A percentile compares a stretch with the other conserved stretches of the same genome.
phyloP scores from a whole-genome alignment of 1,284 basidiomycete genomes.

The Leccinum ponderosum region DNA sequence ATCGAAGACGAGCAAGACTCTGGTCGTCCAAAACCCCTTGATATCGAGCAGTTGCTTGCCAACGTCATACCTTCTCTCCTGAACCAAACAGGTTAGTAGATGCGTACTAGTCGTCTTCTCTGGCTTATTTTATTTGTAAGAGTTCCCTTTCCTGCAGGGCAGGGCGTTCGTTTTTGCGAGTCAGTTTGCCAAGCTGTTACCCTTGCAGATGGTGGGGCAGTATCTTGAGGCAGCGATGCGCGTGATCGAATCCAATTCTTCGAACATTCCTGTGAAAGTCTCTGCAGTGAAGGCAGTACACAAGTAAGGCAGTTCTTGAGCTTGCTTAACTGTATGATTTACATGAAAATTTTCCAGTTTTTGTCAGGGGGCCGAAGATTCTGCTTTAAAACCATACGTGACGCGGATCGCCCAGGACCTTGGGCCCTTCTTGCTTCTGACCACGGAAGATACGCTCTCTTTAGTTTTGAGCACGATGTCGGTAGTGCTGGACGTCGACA shows the following conservation, averaged over 20 bases:
- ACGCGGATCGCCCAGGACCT: constrained; percentile 80
- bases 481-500: constrained; percentile 74
- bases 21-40: constrained; percentile 66
- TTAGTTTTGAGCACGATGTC: constrained; percentile 87
- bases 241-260: constrained; percentile 74
- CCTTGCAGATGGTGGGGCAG: constrained; percentile 70
- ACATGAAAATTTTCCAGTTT: constrained; percentile 48
- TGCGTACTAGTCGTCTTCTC: not conserved
- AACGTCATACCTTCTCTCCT: constrained; percentile 82
- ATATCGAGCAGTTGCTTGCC: constrained; percentile 75
- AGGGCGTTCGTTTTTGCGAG: constrained; percentile 94
- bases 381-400: constrained; percentile 63
- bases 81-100: constrained; percentile 53
- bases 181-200: constrained; percentile 79
- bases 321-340: constrained; percentile 3
- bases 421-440: constrained; percentile 78
- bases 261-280: constrained; percentile 85
- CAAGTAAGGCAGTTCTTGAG: constrained; percentile 56
- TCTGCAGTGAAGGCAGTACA: constrained; percentile 91
- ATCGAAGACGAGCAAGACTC: constrained; percentile 73
- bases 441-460: constrained; percentile 88
- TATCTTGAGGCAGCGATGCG: constrained; percentile 87
- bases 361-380: constrained; percentile 57
- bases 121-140: constrained; percentile 39
- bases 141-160: constrained; percentile 90